Evolutionary conservation across 2,329 filamentous ascomycete species (phyloP).

Genomic region (Scopulariopsis brevicaulis): DNA sequence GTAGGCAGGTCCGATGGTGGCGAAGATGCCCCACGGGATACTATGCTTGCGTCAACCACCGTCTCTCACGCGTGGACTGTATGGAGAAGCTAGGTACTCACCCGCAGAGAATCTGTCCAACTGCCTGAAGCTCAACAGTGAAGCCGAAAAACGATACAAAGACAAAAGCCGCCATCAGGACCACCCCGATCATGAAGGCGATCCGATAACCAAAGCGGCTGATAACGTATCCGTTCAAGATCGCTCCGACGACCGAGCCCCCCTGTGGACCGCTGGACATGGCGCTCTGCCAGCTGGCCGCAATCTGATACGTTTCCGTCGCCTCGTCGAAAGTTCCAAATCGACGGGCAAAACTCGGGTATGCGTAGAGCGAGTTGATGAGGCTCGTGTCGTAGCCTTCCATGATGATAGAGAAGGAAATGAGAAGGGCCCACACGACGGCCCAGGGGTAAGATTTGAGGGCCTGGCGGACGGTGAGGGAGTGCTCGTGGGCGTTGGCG

Average conservation of each 20-base stretch:
- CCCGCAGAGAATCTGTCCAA: conserved; percentile 31
- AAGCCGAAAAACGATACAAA: conserved; percentile 33
- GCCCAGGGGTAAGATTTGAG: conserved; percentile 18
- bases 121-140: conserved; percentile 21
- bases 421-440: conserved; percentile 21
- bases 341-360: conserved; percentile 17
- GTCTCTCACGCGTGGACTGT: too few relatives aligned
- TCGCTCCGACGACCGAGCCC: conserved; percentile 36
- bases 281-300: conserved; percentile 36
- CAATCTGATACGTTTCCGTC: conserved; percentile 21
- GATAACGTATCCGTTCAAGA: conserved; percentile 32
- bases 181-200: conserved; percentile 28
- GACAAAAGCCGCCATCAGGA: conserved; percentile 26
- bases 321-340: conserved; percentile 12
- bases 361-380: conserved; percentile 23
- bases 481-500: conserved; percentile 15
- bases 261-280: conserved; percentile 29
- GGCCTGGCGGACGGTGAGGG: conserved; percentile 14
- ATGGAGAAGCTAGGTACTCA: neutral
- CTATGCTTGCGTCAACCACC: neutral
- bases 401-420: conserved; percentile 27
- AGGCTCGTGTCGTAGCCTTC: conserved; percentile 25
- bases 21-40: conserved; percentile 32
- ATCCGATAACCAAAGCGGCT: conserved; percentile 28
- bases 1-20: conserved; percentile 31